phyloP scores from a whole-genome alignment of 257 asterid genomes.

The Leonotis leonurus region DNA sequence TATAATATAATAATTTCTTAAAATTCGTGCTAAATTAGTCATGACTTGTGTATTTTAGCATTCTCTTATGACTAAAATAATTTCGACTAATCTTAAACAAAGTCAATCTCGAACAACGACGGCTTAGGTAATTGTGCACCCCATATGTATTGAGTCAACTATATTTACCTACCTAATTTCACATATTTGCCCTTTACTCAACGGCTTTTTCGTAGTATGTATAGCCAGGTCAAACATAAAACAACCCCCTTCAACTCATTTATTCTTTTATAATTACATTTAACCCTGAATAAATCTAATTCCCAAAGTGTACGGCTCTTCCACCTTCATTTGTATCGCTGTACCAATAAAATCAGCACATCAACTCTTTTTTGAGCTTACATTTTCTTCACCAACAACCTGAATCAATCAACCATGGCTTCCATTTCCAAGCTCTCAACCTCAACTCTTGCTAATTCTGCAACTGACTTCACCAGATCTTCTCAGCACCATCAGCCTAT shows the following conservation, averaged over 20 bases:
- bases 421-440: conserved; percentile 63
- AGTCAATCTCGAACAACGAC: too few relatives aligned
- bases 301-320: background rate
- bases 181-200: conserved; percentile 11
- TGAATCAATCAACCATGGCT: conserved; percentile 40
- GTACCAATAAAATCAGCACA: background rate
- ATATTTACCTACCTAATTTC: too few relatives aligned
- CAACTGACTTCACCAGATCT: conserved; percentile 29
- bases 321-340: conserved; percentile 25
- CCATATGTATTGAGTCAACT: too few relatives aligned
- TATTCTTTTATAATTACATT: background rate
- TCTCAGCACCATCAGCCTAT: conserved; percentile 30
- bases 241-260: conserved; percentile 23
- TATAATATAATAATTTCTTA: too few relatives aligned
- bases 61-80: too few relatives aligned
- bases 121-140: too few relatives aligned
- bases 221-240: conserved; percentile 30
- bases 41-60: too few relatives aligned
- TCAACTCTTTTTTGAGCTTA: background rate
- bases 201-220: conserved; percentile 20
- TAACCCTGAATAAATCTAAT: conserved; percentile 6
- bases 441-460: conserved; percentile 21
- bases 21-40: too few relatives aligned
- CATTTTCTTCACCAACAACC: background rate
- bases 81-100: too few relatives aligned